Evolutionary conservation across 306 rosid genomes (phyloP), one percentile per base, ranked within the genome.

Genomic region (Dalbergia oliveri): DNA sequence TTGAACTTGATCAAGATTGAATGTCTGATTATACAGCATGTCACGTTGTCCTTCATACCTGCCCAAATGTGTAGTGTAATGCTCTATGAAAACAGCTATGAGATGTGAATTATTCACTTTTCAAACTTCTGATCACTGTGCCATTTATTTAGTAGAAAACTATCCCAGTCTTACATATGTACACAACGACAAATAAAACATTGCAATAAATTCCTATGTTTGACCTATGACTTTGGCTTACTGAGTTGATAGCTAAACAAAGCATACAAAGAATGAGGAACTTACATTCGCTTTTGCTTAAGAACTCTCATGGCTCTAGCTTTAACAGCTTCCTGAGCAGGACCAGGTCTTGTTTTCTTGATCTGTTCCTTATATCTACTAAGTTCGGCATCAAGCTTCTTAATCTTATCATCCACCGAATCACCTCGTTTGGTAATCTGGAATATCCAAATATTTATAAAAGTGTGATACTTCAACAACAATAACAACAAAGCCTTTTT

Each of bases 11-110:
- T 95, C 99, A 3, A 95, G 97, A 85, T 95, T 95, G 76, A 90
- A 95, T 7, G 99, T 95, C 93, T 95, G 99, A 87, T 90, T 93
- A 81, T 91, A 93, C 68, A 95, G 86, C 98, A 91, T 90, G 84
- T 95, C 99, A 31, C 97, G 97, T 57, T 95, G 99, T 54, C 98
- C 99, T 88, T 93, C 99, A 87, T 95, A 95, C 97, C 99, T 94
- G 91, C 80, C 76, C 69, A 90, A 43, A 82, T 47, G 77, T 10
- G 73, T 37, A 16, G 81, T 19, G 37, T 13, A 66, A 71, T 8
- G 4, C 43, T 21, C 62, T 74, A 74, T 18, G 75, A 70, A 73
- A n/a, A 86, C 57, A 68, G 37, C 23, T 13, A 43, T 12, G 19
- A 68, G 37, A 18, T 13, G 35, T 12, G 19, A 66, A 13, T 65